Percentiles rank a stretch among this genome's conserved stretches.
Evolutionary conservation across 169 alveolate genomes (phyloP).

Genomic region (Eimeria necatrix): DNA sequence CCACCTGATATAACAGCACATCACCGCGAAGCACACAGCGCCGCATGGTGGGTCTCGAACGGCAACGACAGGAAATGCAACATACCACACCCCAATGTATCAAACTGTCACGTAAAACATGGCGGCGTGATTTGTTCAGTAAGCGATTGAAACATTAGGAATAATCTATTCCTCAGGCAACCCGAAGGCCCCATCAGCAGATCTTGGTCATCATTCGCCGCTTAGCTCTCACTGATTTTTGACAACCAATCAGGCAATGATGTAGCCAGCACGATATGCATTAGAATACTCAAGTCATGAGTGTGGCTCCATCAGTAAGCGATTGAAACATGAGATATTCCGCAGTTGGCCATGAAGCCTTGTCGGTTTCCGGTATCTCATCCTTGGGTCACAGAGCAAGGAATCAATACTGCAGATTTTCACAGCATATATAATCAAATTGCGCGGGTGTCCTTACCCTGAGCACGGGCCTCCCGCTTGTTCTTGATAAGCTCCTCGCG

Average conservation of each 20-base stretch:
- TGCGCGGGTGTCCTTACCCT: slow-evolving; percentile 43
- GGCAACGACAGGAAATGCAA: not conserved
- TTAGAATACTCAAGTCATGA: not conserved
- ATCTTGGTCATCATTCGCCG: not conserved
- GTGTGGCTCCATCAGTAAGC: slow-evolving; percentile 57
- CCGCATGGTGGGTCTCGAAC: not conserved
- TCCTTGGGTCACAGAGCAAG: slow-evolving; percentile 28
- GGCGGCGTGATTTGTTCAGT: slow-evolving; percentile 2
- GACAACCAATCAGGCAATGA: not conserved
- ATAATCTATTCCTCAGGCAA: slow-evolving; percentile 8
- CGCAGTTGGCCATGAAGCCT: not conserved
- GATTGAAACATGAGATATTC: slow-evolving; percentile 41
- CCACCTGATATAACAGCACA: slow-evolving; percentile 81
- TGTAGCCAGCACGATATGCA: not conserved
- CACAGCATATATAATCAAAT: not conserved
- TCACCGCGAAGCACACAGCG: slow-evolving; percentile 20
- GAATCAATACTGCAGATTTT: not conserved
- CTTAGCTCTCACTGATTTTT: not conserved
- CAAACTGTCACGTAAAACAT: not conserved
- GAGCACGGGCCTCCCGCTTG: slow-evolving; percentile 80
- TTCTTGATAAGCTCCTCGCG: slow-evolving; percentile 76
- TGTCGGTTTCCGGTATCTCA: not conserved
- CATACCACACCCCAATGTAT: not conserved
- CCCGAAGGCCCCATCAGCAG: not conserved
- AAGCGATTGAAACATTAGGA: slow-evolving; percentile 56